Base-by-base conservation (phyloP, 805 yeast species). In the Metschnikowia santaceciliae region DNA sequence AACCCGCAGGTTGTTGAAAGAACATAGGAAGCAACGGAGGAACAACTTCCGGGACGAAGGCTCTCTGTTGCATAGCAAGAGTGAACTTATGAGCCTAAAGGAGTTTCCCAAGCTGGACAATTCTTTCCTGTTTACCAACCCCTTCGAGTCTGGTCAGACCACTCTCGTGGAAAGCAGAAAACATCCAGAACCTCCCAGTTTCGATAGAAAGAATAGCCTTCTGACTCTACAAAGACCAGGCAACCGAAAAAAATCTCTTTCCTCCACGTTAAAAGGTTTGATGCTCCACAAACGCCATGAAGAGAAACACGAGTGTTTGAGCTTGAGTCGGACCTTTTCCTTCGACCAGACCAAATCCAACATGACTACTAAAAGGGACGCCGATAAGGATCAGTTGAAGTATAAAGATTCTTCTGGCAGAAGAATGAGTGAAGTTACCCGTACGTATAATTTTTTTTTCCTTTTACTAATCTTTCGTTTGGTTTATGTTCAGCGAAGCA, bases 331-430 rank as follows among this genome's bases (percentile, higher is more conserved):
- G 38, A 60, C 68, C 6, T 50, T 47, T 42, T 63, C 69, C 37
- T 71, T 52, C 49, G 78, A 73, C 50, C 76, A 70, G 53, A 72
- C 76, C 7, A 69, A 67, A 54, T 64, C 71, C 48, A 54, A 54
- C 36, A 63, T 72, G 65, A 71, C 76, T 5, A 54, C 54, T 14
- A 57, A 58, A 23, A 61, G 76, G 41, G 66, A 63, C 38, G 64
- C 53, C 15, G 48, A 55, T 38, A 56, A 53, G 42, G 54, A 52
- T 14, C 23, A 60, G 19, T 19, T 58, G 22, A 57, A 56, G 40
- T 41, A 52, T 34, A 54, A 43, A 4, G 60, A 55, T 36, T 51
- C 33, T 48, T 47, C 46, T 7, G 57, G 55, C 15, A 54, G 64
- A 42, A 58, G 66, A 50, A 52, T 54, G 51, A 65, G 69, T 42